Conservation (phyloP, 345 rosid species). For the Crucihimalaya himalaica region DNA sequence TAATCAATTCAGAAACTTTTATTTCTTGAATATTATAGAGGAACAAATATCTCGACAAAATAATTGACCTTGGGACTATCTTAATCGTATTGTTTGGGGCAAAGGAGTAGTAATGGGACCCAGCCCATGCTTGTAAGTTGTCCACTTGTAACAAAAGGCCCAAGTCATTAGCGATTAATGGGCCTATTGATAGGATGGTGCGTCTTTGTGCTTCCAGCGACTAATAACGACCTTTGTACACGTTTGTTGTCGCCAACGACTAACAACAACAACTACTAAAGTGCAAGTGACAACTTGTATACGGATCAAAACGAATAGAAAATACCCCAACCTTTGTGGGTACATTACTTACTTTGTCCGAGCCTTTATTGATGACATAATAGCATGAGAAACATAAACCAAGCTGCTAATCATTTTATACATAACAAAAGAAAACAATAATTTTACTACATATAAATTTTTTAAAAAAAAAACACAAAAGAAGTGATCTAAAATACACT, state of each 20-base stretch:
- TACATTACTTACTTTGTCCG: background rate
- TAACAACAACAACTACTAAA: background rate
- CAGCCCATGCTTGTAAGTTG: conserved; percentile 4
- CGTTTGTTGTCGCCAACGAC: background rate
- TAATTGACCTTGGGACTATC: conserved; percentile 6
- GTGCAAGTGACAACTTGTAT: background rate
- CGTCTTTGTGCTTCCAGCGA: background rate
- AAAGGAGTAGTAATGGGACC: background rate
- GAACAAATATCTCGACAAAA: conserved; percentile 11
- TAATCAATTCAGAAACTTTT: background rate
- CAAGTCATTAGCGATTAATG: background rate
- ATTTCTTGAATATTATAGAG: background rate
- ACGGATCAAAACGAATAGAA: background rate
- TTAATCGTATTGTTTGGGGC: background rate
- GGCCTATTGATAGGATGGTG: background rate
- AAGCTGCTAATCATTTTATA: conserved; percentile 27
- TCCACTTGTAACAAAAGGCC: conserved; percentile 12
- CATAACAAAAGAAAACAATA: background rate
- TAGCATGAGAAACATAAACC: background rate
- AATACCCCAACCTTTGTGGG: background rate
- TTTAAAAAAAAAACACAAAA: conserved; percentile 3
- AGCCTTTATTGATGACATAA: background rate
- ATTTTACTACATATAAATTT: background rate
- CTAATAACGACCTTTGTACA: background rate
- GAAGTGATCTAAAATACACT: conserved; percentile 3